Evolutionary conservation across 208 protist species (phyloP).

Genomic region (Wallacemonas sp.): DNA sequence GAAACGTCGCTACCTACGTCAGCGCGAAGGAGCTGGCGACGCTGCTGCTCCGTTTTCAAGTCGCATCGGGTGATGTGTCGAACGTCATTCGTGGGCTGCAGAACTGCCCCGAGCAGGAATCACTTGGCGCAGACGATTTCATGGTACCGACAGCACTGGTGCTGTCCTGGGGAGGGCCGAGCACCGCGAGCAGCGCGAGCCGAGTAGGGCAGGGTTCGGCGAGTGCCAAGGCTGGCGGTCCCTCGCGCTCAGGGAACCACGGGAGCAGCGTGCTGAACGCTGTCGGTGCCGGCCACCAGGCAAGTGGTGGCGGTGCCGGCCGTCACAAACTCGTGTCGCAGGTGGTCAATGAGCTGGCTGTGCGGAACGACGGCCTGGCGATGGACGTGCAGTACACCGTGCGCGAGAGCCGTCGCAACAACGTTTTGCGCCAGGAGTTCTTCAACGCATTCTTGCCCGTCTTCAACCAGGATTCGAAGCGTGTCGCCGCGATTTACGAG

Average conservation of each 20-base stretch:
- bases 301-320: neutral
- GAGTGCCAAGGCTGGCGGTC: no score
- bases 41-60: constrained; percentile 51
- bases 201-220: no score
- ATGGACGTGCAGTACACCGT: constrained; percentile 82
- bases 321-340: constrained; percentile 64
- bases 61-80: constrained; percentile 63
- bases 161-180: constrained; percentile 64
- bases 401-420: constrained; percentile 58
- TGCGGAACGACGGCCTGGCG: constrained; percentile 67
- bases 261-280: constrained; percentile 8
- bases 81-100: constrained; percentile 63
- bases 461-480: constrained; percentile 48
- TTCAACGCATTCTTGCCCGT: constrained; percentile 71
- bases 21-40: constrained; percentile 48
- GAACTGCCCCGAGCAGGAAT: constrained; percentile 66
- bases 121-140: constrained; percentile 57
- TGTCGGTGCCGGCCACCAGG: neutral
- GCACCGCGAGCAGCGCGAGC: neutral
- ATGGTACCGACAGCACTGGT: constrained; percentile 71
- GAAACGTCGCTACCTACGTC: constrained; percentile 69
- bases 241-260: no score
- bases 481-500: constrained; percentile 49
- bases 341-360: constrained; percentile 67
- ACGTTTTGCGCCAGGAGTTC: constrained; percentile 75